Evolutionary conservation across 352 stramenopile genomes (phyloP).

Genomic region (Phytopythium oedochilum): DNA sequence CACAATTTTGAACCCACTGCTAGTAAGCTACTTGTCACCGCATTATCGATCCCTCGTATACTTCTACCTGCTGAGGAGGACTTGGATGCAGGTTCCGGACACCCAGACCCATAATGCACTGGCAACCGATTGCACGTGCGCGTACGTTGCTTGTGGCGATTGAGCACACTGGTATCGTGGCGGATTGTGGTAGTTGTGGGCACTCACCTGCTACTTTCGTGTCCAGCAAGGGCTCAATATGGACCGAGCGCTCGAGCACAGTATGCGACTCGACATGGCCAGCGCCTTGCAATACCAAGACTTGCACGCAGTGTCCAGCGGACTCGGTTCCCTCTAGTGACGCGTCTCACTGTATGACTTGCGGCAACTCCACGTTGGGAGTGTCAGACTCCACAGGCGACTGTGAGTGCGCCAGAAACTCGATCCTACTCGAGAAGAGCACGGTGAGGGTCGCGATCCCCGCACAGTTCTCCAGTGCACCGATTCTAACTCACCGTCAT

Average conservation of each 20-base stretch:
- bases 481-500: too few species aligned
- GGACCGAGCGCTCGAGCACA: constrained; percentile 18
- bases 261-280: constrained; percentile 59
- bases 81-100: constrained; percentile 27
- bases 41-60: background rate
- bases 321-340: constrained; percentile 40
- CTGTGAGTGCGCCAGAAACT: constrained; percentile 39
- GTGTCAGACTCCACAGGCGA: constrained; percentile 23
- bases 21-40: constrained; percentile 19
- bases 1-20: constrained; percentile 20
- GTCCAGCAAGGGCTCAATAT: constrained; percentile 13
- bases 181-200: too few species aligned
- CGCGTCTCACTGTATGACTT: constrained; percentile 40
- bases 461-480: background rate
- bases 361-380: constrained; percentile 56
- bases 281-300: constrained; percentile 42
- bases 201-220: background rate
- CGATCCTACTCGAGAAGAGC: constrained; percentile 50
- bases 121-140: constrained; percentile 23
- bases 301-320: constrained; percentile 31
- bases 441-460: constrained; percentile 15
- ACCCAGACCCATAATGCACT: constrained; percentile 14
- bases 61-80: background rate
- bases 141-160: background rate
- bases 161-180: background rate